Base-by-base conservation (phyloP, 768 basidiomycete species). In the Suillus tomentosus region DNA sequence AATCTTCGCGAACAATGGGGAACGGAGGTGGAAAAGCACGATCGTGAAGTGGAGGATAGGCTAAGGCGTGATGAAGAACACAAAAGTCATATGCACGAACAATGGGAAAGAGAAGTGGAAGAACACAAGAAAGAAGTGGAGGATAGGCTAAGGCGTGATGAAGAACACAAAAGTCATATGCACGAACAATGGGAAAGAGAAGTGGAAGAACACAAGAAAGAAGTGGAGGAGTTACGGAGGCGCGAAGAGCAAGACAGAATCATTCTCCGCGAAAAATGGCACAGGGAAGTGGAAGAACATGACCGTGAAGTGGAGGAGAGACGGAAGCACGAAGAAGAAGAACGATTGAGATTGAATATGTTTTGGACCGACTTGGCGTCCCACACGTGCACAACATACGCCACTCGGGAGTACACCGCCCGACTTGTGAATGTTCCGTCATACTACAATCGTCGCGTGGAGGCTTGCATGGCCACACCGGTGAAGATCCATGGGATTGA, bases 321-420 rank as follows among this genome's bases (percentile, higher is more conserved):
- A 50, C 14, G 48, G 48, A 50, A 3, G 48, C 14, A 14, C 6
- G 48, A 50, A 61, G 67, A 70, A 48, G 67, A 73, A 1, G 72
- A 73, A 31, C 71, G 71, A 1, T 36, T 47, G 14, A 67, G 57
- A 8, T 69, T 73, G 9, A 36, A 62, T 22, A 61, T 78, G 55
- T 71, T 60, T 39, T 75, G 74, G 74, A 65, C 56, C 15, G 53
- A 37, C 1, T 53, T 71, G 31, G 61, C 64, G n/a, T 54, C 62
- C 4, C 70, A 73, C 24, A 59, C 68, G 31, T 78, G 77, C 66
- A 69, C 62, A 31, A 69, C 71, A 0, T 76, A 72, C 17, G 72
- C 67, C 1, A 71, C 70, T 34, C 65, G 73, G 36, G 70, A 72
- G 62, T 79, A 77, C 11, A 70, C 72, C 10, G 76, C 77, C 0